Conservation (phyloP, 352 stramenopile species). For the Pythium coloratum region DNA sequence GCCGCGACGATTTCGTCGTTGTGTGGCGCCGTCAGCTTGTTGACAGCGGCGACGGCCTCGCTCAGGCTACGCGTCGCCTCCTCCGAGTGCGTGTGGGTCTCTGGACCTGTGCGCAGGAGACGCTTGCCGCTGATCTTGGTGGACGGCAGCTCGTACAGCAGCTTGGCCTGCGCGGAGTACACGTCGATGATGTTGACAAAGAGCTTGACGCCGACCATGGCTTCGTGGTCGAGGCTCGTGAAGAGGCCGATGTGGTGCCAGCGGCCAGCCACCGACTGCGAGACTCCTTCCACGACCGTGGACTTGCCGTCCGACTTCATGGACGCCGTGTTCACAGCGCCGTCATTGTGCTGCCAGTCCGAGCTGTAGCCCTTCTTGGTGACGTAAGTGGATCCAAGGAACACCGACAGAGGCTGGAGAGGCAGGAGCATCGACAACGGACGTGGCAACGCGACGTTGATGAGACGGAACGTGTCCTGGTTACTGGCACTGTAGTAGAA, state of each 20-base stretch:
- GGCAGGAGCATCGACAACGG: constrained; percentile 26
- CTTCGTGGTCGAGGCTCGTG: constrained; percentile 30
- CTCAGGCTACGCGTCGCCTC: constrained; percentile 16
- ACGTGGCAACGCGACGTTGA: constrained; percentile 24
- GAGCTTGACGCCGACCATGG: constrained; percentile 26
- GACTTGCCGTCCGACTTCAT: constrained; percentile 26
- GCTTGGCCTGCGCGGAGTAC: constrained; percentile 21
- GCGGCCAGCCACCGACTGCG: constrained; percentile 24
- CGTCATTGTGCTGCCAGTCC: constrained; percentile 36
- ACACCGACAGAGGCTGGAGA: constrained; percentile 23
- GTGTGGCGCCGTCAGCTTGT: constrained; percentile 5
- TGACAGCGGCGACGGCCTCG: constrained; percentile 14
- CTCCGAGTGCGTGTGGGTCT: constrained; percentile 16
- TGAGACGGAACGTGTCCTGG: constrained; percentile 31
- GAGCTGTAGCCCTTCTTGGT: constrained; percentile 24
- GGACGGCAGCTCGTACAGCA: constrained; percentile 29
- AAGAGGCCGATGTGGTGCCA: constrained; percentile 33
- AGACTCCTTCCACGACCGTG: constrained; percentile 24
- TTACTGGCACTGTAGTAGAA: constrained; percentile 42
- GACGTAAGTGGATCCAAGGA: constrained; percentile 27
- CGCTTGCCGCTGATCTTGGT: constrained; percentile 4
- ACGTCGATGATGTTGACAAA: constrained; percentile 25
- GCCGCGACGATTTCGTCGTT: background rate
- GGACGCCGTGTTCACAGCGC: constrained; percentile 30
- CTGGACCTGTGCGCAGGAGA: constrained; percentile 10